Conservation (phyloP, 139 green algal species). For the Spirogloea muscicola region DNA sequence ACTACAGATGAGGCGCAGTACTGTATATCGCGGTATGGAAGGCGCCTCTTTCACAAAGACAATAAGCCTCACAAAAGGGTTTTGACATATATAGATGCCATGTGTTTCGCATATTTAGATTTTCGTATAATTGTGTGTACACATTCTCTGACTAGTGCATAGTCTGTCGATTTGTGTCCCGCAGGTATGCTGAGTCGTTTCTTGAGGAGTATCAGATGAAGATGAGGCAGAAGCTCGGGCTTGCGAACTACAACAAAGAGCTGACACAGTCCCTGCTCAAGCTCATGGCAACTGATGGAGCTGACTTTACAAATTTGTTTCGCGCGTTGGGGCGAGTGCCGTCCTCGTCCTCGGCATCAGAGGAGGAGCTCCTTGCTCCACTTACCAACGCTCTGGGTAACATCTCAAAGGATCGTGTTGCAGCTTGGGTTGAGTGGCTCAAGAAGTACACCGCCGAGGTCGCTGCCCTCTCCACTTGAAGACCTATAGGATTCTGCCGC, state of each 20-base stretch:
- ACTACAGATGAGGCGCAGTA: slow-evolving; percentile 26
- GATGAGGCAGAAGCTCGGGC: slow-evolving; percentile 36
- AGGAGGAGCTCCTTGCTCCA: slow-evolving; percentile 12
- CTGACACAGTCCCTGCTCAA: slow-evolving; percentile 4
- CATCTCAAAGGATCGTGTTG: not conserved
- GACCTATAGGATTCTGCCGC: too few species aligned
- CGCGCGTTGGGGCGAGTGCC: slow-evolving; percentile 2
- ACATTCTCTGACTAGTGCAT: too few species aligned
- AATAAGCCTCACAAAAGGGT: too few species aligned
- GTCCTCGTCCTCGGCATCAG: too few species aligned
- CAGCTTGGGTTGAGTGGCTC: slow-evolving; percentile 23
- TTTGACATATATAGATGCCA: too few species aligned
- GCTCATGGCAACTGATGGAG: slow-evolving; percentile 21
- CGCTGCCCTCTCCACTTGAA: too few species aligned
- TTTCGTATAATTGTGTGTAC: too few species aligned
- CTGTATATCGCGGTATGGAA: slow-evolving; percentile 26
- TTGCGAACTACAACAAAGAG: slow-evolving; percentile 30
- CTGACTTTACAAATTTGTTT: slow-evolving; percentile 47
- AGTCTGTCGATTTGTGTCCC: too few species aligned
- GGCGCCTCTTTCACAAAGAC: too few species aligned
- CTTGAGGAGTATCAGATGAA: slow-evolving; percentile 8
- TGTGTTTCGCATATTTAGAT: too few species aligned
- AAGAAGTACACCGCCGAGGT: slow-evolving; percentile 9
- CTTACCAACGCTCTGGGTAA: slow-evolving; percentile 3
- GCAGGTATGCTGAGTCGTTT: slow-evolving; percentile 36